Evolutionary conservation across 208 protist genomes (phyloP).

Genomic region (Porcisia deanei): DNA sequence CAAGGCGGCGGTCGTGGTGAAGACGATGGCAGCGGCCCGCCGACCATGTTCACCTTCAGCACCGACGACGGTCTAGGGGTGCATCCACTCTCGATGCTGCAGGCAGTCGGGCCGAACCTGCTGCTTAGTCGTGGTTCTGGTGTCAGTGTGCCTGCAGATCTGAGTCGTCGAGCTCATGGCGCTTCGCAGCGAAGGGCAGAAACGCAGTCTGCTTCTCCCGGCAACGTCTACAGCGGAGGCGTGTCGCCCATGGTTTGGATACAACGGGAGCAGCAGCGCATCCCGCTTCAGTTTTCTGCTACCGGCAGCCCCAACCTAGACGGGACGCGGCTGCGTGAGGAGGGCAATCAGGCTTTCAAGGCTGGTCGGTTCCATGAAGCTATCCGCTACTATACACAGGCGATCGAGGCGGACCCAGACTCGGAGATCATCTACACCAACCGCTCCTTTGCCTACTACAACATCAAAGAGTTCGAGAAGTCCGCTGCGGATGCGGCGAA

Average conservation of each 20-base stretch:
- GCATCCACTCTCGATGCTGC: slow-evolving; percentile 20
- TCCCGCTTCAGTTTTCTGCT: slow-evolving; percentile 26
- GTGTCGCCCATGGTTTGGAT: slow-evolving; percentile 70
- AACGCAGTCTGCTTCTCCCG: slow-evolving; percentile 19
- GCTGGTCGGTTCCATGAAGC: slow-evolving; percentile 46
- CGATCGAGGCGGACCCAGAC: slow-evolving; percentile 61
- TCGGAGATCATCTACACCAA: slow-evolving; percentile 69
- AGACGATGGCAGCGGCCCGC: slow-evolving; percentile 3
- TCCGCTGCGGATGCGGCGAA: slow-evolving; percentile 42
- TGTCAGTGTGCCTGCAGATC: not conserved
- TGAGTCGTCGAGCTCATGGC: not conserved
- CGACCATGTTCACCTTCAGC: slow-evolving; percentile 24
- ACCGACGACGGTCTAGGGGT: slow-evolving; percentile 10
- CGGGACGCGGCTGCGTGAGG: slow-evolving; percentile 44
- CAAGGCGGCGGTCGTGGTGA: slow-evolving; percentile 8
- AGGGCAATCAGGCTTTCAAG: slow-evolving; percentile 73
- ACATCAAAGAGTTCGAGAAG: slow-evolving; percentile 41
- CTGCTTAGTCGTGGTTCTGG: slow-evolving; percentile 4
- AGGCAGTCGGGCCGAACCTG: slow-evolving; percentile 20
- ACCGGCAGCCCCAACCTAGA: slow-evolving; percentile 30
- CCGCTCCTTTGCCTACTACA: slow-evolving; percentile 69
- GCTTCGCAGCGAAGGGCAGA: not conserved
- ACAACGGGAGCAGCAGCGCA: slow-evolving; percentile 63
- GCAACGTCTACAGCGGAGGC: slow-evolving; percentile 57
- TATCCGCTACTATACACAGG: slow-evolving; percentile 63